Percentiles rank a stretch among this genome's conserved stretches.
Conservation (phyloP, 257 asterid species). For the Penstemon newberryi region DNA sequence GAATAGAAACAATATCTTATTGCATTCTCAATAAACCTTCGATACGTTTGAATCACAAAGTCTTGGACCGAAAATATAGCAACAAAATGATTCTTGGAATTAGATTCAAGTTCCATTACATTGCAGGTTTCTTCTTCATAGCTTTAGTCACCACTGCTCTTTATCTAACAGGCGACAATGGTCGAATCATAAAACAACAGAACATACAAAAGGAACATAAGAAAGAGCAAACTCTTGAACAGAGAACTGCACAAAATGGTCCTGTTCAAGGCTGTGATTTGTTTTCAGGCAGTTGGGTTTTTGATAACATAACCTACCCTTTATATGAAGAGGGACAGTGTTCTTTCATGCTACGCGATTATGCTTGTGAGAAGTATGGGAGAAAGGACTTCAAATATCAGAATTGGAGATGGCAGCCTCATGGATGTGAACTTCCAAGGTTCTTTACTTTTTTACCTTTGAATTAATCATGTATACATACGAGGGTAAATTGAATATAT, state of each 20-base stretch:
- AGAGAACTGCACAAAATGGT: neutral
- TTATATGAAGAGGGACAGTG: conserved; percentile 6
- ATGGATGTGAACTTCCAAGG: conserved; percentile 16
- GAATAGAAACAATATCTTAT: no score
- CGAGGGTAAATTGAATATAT: no score
- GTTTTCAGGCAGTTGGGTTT: conserved; percentile 21
- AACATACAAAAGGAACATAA: neutral
- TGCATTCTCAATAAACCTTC: no score
- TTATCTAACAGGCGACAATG: neutral
- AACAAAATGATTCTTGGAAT: no score
- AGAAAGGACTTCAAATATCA: conserved; percentile 8
- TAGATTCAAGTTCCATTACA: neutral
- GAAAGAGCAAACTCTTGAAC: neutral
- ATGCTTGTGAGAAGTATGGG: conserved; percentile 4
- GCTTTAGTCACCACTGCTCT: neutral
- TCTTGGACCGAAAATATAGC: no score
- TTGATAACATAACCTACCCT: conserved; percentile 8
- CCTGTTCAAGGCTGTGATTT: neutral
- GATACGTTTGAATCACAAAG: no score
- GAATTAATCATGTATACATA: no score
- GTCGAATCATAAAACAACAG: neutral
- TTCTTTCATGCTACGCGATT: neutral
- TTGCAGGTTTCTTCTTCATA: neutral
- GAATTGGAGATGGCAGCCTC: conserved; percentile 19
- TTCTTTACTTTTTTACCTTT: neutral